Base-by-base conservation (phyloP, 202 grass and related monocot genomes). In the Cymbopogon flexuosus region DNA sequence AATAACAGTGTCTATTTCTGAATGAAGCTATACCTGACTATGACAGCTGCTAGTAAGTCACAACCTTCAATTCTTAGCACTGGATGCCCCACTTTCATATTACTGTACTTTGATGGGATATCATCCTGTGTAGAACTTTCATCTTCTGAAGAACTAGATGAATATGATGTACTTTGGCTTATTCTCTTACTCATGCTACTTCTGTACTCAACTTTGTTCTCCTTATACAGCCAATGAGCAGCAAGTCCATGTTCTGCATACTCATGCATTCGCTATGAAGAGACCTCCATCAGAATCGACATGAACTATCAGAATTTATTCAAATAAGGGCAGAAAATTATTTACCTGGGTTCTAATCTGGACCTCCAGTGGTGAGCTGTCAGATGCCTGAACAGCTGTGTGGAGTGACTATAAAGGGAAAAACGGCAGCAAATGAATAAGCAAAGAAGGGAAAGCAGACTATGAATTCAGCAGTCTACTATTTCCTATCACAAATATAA, bases 161-260 rank as follows among this genome's bases (percentile, higher is more conserved):
- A 42, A 41, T 89, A 89, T 15, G 88, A 83, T 78, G 91, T 76
- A 75, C 49, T 88, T 76, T 61, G 64, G 10, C 16, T 39, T 66
- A 87, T 79, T 63, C 79, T 89, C 75, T 89, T 85, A 89, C 82
- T 81, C 72, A 78, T 91, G 68, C 75, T 79, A 78, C 72, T 84
- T 66, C 42, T 77, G 41, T 79, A 52, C 30, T 91, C 86, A 23
- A 87, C 67, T 75, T 86, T 89, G 49, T 82, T 98, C 85, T 98
- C 95, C 78, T 98, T 94, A 73, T 98, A 98, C 23, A 98, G 78
- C 95, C 95, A 98, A 81, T 98, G 95, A 63, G 95, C 95, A 66
- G 95, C 95, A 14, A 91, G 92, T 70, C 95, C 95, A 75, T 87
- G 89, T 84, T 98, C 95, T 30, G 95, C 90, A 77, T 93, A 89